phyloP scores from a whole-genome alignment of 2,329 filamentous ascomycete genomes.

The Fusarium humuli region DNA sequence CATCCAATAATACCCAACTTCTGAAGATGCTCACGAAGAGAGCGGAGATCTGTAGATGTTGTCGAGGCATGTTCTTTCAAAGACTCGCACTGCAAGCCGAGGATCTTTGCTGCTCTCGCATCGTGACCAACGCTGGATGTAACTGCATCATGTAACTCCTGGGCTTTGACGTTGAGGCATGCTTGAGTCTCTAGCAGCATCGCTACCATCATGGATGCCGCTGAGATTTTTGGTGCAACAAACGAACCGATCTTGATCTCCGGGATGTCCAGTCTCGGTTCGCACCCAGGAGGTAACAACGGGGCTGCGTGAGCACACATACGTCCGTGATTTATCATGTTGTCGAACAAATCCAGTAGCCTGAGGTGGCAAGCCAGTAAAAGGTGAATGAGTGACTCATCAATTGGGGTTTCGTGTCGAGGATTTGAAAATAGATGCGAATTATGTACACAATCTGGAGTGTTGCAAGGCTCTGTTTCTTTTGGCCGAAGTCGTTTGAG shows the following conservation, averaged over 20 bases:
- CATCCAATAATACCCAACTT: constrained; percentile 26
- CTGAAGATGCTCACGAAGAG: constrained; percentile 18
- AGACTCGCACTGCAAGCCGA: constrained; percentile 47
- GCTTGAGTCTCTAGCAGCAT: constrained; percentile 50
- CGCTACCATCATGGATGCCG: constrained; percentile 50
- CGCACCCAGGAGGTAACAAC: constrained; percentile 43
- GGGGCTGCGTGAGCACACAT: constrained; percentile 50
- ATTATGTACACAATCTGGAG: constrained; percentile 52
- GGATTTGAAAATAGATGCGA: constrained; percentile 17
- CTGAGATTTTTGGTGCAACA: constrained; percentile 49
- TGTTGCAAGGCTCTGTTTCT: constrained; percentile 41
- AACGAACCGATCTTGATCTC: constrained; percentile 57
- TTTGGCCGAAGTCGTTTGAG: constrained; percentile 28
- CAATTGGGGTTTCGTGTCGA: constrained; percentile 35
- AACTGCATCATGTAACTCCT: constrained; percentile 26
- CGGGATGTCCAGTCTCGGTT: constrained; percentile 53
- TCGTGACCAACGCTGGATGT: constrained; percentile 6
- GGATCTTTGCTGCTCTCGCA: constrained; percentile 37
- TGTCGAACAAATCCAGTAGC: constrained; percentile 53
- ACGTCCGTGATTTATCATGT: constrained; percentile 48
- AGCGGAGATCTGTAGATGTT: constrained; percentile 32
- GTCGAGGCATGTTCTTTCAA: constrained; percentile 37
- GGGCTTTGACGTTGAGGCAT: constrained; percentile 34
- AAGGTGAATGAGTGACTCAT: constrained; percentile 53
- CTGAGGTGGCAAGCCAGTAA: constrained; percentile 54